A percentile compares a stretch with the other conserved stretches of the same genome.
Evolutionary conservation across 2,329 filamentous ascomycete species (phyloP).

Genomic region (Drechslera avenae): DNA sequence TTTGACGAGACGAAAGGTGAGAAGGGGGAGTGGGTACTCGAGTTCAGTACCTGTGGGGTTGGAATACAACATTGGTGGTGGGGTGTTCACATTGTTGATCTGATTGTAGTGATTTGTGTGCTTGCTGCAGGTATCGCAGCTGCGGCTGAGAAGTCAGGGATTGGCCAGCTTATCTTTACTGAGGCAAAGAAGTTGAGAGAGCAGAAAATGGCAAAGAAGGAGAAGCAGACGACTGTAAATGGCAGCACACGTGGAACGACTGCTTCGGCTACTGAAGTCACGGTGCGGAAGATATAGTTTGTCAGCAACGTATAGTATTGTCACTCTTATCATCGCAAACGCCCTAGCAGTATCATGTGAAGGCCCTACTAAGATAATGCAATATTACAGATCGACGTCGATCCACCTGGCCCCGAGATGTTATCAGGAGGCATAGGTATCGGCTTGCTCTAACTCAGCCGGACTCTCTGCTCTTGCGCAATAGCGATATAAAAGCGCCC

Average conservation of each 20-base stretch:
- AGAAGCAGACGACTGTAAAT: neutral
- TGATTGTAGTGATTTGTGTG: conserved; percentile 6
- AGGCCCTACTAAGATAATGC: too few species aligned
- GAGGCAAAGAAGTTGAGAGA: neutral
- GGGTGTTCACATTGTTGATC: conserved; percentile 67
- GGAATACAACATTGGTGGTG: conserved; percentile 95
- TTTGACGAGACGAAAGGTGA: conserved; percentile 71
- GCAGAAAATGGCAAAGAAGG: neutral
- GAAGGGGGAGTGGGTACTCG: conserved; percentile 84
- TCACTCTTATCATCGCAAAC: too few species aligned
- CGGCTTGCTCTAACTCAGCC: too few species aligned
- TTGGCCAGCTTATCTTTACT: neutral
- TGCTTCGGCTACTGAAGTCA: conserved; percentile 1
- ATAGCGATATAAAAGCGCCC: too few species aligned
- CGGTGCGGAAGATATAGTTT: conserved; percentile 2
- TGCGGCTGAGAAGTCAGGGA: neutral
- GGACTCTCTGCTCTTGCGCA: too few species aligned
- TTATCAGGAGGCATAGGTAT: too few species aligned
- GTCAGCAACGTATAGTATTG: neutral
- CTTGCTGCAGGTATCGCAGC: neutral
- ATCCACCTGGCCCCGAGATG: too few species aligned
- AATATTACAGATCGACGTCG: too few species aligned
- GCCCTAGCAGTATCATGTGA: too few species aligned
- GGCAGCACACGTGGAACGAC: neutral
- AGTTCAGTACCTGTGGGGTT: conserved; percentile 77